A percentile compares a stretch with the other conserved stretches of the same genome.
These are phyloP conservation scores for Mycena maculata DNA, from an alignment of 768 basidiomycete genomes.

Conservation along the genomic window DNA sequence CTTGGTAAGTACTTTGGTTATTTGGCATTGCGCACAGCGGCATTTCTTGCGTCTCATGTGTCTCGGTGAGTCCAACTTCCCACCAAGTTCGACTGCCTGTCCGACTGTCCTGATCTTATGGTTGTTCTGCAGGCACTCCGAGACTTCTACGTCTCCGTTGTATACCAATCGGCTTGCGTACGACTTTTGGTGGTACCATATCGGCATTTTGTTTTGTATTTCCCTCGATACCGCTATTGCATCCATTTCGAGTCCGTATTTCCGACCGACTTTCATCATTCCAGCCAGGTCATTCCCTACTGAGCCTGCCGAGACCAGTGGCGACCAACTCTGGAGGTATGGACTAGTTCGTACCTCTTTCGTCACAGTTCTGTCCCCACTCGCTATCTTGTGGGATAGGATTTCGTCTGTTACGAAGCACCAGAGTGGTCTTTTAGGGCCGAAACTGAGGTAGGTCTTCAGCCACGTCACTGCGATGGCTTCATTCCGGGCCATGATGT, in stretches of 20 bases:
- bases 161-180: no score
- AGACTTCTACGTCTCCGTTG: background rate
- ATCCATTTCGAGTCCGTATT: background rate
- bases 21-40: background rate
- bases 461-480: background rate
- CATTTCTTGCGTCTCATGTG: conserved; percentile 11
- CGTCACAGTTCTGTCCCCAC: background rate
- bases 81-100: background rate
- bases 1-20: background rate
- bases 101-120: background rate
- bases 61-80: background rate
- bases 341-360: background rate
- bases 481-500: no score
- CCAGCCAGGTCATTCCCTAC: background rate
- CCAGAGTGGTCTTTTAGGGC: background rate
- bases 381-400: background rate
- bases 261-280: background rate
- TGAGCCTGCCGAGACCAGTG: background rate
- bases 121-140: conserved; percentile 2
- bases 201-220: background rate
- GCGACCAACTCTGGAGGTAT: conserved; percentile 5
- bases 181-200: conserved; percentile 1
- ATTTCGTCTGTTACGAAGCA: background rate
- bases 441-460: background rate
- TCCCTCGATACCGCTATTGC: background rate